phyloP scores from a whole-genome alignment of 2,329 filamentous ascomycete genomes.

The Orbilia ellipsospora region DNA sequence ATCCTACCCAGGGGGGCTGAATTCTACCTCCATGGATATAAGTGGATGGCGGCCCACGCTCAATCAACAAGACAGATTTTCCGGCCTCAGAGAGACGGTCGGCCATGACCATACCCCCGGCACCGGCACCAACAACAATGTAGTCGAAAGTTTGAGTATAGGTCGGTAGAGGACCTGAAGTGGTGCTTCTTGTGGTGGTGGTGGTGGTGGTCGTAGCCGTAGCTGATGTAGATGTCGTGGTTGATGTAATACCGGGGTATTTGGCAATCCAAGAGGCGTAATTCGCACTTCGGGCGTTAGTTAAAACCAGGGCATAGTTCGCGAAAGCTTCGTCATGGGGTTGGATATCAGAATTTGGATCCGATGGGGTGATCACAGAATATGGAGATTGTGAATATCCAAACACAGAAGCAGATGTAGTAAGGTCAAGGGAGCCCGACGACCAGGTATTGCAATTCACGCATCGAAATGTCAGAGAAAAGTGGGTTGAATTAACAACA shows the following conservation, averaged over 20 bases:
- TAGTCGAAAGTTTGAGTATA: slow-evolving; percentile 68
- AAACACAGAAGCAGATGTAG: slow-evolving; percentile 60
- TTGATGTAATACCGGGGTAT: slow-evolving; percentile 57
- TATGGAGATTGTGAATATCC: slow-evolving; percentile 63
- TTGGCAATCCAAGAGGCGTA: slow-evolving; percentile 63
- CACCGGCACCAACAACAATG: slow-evolving; percentile 73
- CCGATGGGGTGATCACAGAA: slow-evolving; percentile 60
- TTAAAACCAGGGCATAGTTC: slow-evolving; percentile 67
- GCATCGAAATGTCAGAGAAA: slow-evolving; percentile 69
- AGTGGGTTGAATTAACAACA: slow-evolving; percentile 68
- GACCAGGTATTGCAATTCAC: slow-evolving; percentile 66
- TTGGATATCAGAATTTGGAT: slow-evolving; percentile 61
- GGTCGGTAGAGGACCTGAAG: slow-evolving; percentile 60
- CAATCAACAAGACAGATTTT: slow-evolving; percentile 65
- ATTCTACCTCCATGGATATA: slow-evolving; percentile 73
- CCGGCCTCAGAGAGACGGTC: slow-evolving; percentile 67
- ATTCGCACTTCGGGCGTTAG: slow-evolving; percentile 61
- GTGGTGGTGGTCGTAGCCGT: slow-evolving; percentile 59
- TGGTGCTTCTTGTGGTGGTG: slow-evolving; percentile 61
- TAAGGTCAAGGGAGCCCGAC: slow-evolving; percentile 61
- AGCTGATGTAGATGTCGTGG: slow-evolving; percentile 58
- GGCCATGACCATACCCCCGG: slow-evolving; percentile 70
- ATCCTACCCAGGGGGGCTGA: slow-evolving; percentile 72
- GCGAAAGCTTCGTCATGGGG: slow-evolving; percentile 65
- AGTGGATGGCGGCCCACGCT: slow-evolving; percentile 68